A percentile compares a stretch with the other conserved stretches of the same genome.
Conservation (phyloP, 768 basidiomycete species). For the Leccinellum albellum region DNA sequence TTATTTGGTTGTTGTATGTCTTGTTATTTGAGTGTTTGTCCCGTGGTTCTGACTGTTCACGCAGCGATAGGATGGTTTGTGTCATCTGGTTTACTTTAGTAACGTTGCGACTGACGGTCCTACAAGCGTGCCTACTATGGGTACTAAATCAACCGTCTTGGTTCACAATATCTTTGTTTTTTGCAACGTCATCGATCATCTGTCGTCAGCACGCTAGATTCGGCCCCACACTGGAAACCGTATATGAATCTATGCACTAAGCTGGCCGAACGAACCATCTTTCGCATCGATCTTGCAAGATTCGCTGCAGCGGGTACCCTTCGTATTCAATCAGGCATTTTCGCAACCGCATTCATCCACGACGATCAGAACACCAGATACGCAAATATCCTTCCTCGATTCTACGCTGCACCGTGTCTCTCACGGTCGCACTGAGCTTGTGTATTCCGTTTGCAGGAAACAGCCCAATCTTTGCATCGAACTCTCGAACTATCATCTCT, state of each 20-base stretch:
- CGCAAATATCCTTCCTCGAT: constrained; percentile 26
- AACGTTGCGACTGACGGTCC: constrained; percentile 13
- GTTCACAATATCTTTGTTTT: constrained; percentile 21
- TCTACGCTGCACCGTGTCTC: constrained; percentile 16
- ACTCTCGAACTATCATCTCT: constrained; percentile 25
- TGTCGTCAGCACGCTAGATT: constrained; percentile 15
- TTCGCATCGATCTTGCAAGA: constrained; percentile 30
- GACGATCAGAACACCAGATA: constrained; percentile 14
- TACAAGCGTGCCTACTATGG: constrained; percentile 62
- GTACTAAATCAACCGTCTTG: constrained; percentile 38
- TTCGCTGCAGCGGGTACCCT: constrained; percentile 9
- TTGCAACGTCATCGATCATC: constrained; percentile 24
- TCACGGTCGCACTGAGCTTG: constrained; percentile 15
- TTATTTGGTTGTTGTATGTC: constrained; percentile 81
- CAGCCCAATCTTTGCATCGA: constrained; percentile 34
- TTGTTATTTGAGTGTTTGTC: neutral
- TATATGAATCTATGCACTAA: constrained; percentile 22
- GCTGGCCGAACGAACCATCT: constrained; percentile 25
- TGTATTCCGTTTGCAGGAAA: constrained; percentile 22
- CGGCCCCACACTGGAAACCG: constrained; percentile 21
- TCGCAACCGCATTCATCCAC: constrained; percentile 20
- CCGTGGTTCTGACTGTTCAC: constrained; percentile 2
- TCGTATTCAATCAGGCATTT: constrained; percentile 26
- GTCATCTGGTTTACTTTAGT: neutral
- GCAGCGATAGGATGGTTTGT: constrained; percentile 57